Base-by-base conservation (phyloP, 2,329 filamentous ascomycete genomes). In the Bipolaris oryzae region DNA sequence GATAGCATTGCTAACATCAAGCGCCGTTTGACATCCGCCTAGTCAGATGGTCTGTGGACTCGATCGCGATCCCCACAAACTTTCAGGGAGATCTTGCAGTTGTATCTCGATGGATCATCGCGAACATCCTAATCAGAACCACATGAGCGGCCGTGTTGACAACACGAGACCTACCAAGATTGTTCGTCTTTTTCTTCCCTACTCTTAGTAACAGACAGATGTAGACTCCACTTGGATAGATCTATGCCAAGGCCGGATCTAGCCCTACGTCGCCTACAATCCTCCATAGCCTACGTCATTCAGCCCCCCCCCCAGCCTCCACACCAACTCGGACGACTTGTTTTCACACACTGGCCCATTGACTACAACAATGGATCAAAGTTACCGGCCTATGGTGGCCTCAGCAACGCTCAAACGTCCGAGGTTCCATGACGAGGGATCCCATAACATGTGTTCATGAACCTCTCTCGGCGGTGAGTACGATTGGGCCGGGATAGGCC, bases 141-240 rank as follows among this genome's bases (percentile, higher is more conserved):
- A 45, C 11, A 34, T 47, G 25, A 20, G n/a, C 25, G 25, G 25
- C 7, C 25, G 25, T 3, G 10, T 28, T 10, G 43, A 15, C 28
- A 18, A 23, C 18, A 35, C 28, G 31, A 28, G 39, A 34, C 20
- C 25, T 43, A 15, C 38, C 48, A 35, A 39, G 38, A 21, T 11
- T 34, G 15, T 15, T 28, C 33, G 35, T n/a, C 23, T 38, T 34
- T 42, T 50, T 46, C 44, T 48, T 21, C 42, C 43, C 18, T 43
- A 23, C 25, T 48, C 38, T 57, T 50, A 50, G 49, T 47, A 53
- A 44, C 45, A 25, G 50, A 31, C 43, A 53, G 33, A 41, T 15
- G 10, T 41, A 31, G 23, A 28, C 31, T 53, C 50, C 43, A 57
- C 38, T 43, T 20, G 35, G 37, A 53, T 11, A 38, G 35, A 33